Percentiles rank a stretch among this genome's conserved stretches.
phyloP scores from a whole-genome alignment of 495 filamentous ascomycete species.

The Penicillium cosmopolitanum region DNA sequence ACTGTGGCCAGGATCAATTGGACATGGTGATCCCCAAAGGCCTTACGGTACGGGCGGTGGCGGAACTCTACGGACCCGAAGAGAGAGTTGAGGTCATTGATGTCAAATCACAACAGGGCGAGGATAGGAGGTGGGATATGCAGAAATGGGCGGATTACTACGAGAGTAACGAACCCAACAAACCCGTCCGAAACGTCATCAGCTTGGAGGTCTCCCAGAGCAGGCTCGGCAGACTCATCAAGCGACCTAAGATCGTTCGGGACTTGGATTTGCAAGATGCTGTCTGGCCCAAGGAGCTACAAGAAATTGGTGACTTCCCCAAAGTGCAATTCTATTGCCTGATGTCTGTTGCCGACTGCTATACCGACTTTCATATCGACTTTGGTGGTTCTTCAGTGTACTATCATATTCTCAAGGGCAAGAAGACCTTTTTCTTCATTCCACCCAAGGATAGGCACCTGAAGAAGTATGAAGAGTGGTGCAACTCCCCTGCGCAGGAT shows the following conservation, averaged over 20 bases:
- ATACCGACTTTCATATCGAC: constrained; percentile 81
- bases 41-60: constrained; percentile 67
- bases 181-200: constrained; percentile 74
- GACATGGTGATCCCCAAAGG: constrained; percentile 76
- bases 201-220: constrained; percentile 76
- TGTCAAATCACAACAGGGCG: constrained; percentile 74
- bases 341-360: constrained; percentile 81
- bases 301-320: constrained; percentile 59
- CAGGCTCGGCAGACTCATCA: constrained; percentile 65
- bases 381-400: constrained; percentile 80
- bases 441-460: constrained; percentile 73
- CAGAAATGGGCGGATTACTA: constrained; percentile 77
- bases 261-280: constrained; percentile 73
- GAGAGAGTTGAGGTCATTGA: constrained; percentile 74
- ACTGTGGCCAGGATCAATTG: constrained; percentile 67
- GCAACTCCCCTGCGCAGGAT: constrained; percentile 71
- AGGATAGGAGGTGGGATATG: constrained; percentile 72
- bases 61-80: constrained; percentile 67
- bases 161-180: constrained; percentile 60
- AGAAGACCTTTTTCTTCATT: constrained; percentile 80
- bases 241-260: constrained; percentile 69
- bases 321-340: constrained; percentile 74
- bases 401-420: constrained; percentile 76
- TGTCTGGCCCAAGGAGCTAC: constrained; percentile 69
- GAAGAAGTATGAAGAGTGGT: constrained; percentile 81